These are phyloP conservation scores for Mycena albidolilacea DNA, from an alignment of 768 basidiomycete genomes.

Conservation along the genomic window DNA sequence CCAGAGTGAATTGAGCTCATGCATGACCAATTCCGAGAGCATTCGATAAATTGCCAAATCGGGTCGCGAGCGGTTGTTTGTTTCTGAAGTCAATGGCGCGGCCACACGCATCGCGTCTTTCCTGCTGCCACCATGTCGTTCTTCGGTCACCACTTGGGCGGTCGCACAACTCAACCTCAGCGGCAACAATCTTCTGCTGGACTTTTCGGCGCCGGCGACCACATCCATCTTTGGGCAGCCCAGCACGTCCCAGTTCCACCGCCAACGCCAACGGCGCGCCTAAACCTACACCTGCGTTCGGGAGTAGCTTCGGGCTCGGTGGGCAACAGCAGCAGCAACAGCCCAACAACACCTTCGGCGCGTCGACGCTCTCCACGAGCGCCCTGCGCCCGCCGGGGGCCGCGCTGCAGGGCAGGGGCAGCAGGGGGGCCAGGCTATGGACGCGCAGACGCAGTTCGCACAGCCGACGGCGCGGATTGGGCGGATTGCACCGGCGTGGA, in stretches of 20 bases:
- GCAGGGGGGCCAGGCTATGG: constrained; percentile 56
- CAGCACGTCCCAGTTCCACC: not conserved
- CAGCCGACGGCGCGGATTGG: constrained; percentile 70
- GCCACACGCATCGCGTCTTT: no score
- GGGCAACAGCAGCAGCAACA: not conserved
- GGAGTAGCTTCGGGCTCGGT: constrained; percentile 31
- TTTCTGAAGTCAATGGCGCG: no score
- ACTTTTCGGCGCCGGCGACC: no score
- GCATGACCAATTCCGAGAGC: no score
- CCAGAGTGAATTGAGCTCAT: no score
- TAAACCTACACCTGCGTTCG: not conserved
- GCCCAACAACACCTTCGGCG: constrained; percentile 33
- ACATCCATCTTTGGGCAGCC: no score
- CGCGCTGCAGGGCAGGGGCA: constrained; percentile 45
- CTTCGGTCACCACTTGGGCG: no score
- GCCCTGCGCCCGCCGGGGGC: constrained; percentile 55
- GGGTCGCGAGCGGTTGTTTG: no score
- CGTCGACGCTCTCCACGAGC: constrained; percentile 51
- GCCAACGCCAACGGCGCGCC: constrained; percentile 32
- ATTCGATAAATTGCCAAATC: no score
- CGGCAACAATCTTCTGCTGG: no score
- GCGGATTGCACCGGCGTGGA: constrained; percentile 80
- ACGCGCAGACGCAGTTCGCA: constrained; percentile 71
- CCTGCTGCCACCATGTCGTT: no score
- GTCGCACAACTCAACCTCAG: no score